Evolutionary conservation across 1,284 basidiomycete species (phyloP), one percentile per base, ranked within the genome.

Genomic region (Macrocystidia cucumis): DNA sequence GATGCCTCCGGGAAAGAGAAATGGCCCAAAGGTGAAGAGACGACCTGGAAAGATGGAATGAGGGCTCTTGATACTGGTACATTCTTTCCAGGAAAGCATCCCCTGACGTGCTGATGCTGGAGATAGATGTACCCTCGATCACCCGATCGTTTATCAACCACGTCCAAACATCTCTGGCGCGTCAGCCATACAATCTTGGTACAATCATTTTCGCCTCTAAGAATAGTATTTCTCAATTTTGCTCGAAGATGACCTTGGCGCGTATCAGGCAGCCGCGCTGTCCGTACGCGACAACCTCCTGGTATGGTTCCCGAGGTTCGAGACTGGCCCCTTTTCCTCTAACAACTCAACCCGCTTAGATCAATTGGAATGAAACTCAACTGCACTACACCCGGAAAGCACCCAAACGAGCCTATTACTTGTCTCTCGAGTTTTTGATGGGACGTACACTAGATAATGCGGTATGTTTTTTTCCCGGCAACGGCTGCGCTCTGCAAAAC

Each of bases 341-440:
- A 26, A 37, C 38, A 19, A 41, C 30, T 30, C 18, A n/a, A n/a
- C n/a, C n/a, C n/a, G n/a, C n/a, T 7, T 34, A 83, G 80, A 60
- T 80, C 42, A 85, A 86, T 51, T 89, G 85, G 85, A 88, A 87
- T 46, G 70, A 77, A 29, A 89, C 84, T 3, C 82, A 86, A 48
- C 51, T 78, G 36, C 63, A 74, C 41, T 73, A 78, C 55, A 82
- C 78, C 27, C 72, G 78, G 41, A 83, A 78, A 50, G 65, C 67
- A n/a, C 80, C 78, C 9, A 87, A 86, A 57, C 72, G 85, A 44
- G 85, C 91, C 9, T 96, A 95, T 67, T 95, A 95, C 59, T 74
- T 86, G 37, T 85, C 81, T 21, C 76, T 95, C 38, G 91, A 96
- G 60, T 93, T 90, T 60, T 63, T 91, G 48, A 87, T 91, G 81